Conservation (phyloP, 2,329 filamentous ascomycete genomes). For the Neurospora sp. region DNA sequence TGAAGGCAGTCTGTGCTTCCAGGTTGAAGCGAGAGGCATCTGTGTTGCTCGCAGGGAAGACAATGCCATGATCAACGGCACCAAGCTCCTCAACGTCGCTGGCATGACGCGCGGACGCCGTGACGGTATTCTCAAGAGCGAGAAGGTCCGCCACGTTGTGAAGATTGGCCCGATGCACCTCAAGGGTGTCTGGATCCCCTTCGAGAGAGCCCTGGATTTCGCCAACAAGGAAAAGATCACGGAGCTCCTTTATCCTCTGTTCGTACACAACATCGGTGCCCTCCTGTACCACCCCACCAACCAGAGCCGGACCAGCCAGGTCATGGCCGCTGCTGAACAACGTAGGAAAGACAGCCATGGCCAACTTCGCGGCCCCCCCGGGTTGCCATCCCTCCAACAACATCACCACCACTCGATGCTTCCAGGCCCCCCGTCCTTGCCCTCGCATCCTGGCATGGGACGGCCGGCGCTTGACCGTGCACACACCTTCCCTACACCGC, state of each 20-base stretch:
- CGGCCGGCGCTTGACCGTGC: conserved; percentile 74
- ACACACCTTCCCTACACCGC: conserved; percentile 89
- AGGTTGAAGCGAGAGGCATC: conserved; percentile 91
- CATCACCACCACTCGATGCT: conserved; percentile 53
- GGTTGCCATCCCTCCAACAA: conserved; percentile 59
- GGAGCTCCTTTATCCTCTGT: conserved; percentile 85
- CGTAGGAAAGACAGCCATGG: conserved; percentile 61
- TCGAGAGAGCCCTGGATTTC: conserved; percentile 94
- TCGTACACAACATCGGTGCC: conserved; percentile 93
- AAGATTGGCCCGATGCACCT: conserved; percentile 99
- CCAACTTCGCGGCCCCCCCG: conserved; percentile 49
- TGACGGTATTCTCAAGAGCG: conserved; percentile 94
- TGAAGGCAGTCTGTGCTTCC: conserved; percentile 93
- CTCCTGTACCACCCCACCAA: conserved; percentile 91
- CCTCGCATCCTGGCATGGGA: conserved; percentile 61
- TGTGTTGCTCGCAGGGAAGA: conserved; percentile 94
- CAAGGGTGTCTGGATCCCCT: conserved; percentile 98
- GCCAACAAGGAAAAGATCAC: conserved; percentile 99
- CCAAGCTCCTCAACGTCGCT: conserved; percentile 91
- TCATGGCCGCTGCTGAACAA: conserved; percentile 78
- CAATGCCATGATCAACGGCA: conserved; percentile 99
- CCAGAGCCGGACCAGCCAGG: conserved; percentile 69
- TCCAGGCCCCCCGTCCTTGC: conserved; percentile 42
- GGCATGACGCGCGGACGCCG: conserved; percentile 94
- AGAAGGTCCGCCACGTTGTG: conserved; percentile 92